These are phyloP conservation scores for Diaporthe ilicicola DNA, from an alignment of 2,329 filamentous ascomycete species.

Conservation along the genomic window DNA sequence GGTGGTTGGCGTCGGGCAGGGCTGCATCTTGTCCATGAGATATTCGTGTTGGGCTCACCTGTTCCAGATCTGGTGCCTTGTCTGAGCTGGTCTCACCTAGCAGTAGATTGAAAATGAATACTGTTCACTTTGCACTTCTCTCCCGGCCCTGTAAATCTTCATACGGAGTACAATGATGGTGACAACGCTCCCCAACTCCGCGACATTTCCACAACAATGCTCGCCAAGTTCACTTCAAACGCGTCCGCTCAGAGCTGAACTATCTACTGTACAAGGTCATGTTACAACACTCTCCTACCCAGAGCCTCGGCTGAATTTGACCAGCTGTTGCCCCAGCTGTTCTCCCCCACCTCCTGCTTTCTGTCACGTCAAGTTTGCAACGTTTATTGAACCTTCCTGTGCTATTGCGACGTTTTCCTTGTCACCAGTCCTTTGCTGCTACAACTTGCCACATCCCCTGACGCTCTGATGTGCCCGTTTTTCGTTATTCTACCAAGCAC, in stretches of 20 bases:
- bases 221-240: neutral
- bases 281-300: neutral
- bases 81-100: neutral
- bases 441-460: neutral
- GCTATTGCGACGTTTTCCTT: neutral
- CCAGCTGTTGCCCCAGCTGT: neutral
- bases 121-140: no score
- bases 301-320: neutral
- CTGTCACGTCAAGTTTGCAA: neutral
- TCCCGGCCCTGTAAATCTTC: neutral
- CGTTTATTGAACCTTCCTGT: neutral
- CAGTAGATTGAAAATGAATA: neutral
- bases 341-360: neutral
- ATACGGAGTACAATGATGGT: neutral
- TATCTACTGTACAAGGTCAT: conserved; percentile 3
- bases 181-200: neutral
- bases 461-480: neutral
- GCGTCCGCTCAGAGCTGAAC: neutral
- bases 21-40: neutral
- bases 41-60: neutral
- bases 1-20: neutral
- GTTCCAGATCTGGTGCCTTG: neutral
- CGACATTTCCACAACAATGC: neutral
- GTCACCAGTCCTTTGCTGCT: neutral
- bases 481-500: conserved; percentile 74